Evolutionary conservation across 352 stramenopile species (phyloP).

Genomic region (Ochromonadaceae sp.): DNA sequence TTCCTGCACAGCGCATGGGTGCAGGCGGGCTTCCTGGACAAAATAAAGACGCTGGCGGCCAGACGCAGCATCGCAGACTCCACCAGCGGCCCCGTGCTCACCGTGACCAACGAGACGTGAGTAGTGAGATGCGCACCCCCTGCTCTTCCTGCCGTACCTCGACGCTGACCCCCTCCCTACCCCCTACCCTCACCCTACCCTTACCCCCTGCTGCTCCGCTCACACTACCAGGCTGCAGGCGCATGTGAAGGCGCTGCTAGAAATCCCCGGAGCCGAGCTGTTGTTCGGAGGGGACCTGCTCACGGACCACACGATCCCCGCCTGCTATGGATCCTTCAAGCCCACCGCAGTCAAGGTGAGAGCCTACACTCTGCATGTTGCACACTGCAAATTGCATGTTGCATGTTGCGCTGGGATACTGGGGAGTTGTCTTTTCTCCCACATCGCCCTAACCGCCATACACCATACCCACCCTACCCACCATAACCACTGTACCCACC

Average conservation of each 20-base stretch:
- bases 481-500: no score
- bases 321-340: conserved; percentile 84
- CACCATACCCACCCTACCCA: no score
- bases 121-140: neutral
- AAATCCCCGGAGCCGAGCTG: conserved; percentile 78
- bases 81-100: conserved; percentile 89
- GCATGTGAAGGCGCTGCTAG: neutral
- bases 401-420: no score
- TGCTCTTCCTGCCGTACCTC: no score
- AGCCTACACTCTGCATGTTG: no score
- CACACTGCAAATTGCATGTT: no score
- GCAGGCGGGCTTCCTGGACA: conserved; percentile 68
- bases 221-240: neutral
- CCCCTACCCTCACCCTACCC: no score
- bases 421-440: no score
- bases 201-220: no score
- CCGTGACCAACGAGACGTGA: conserved; percentile 69
- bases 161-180: no score
- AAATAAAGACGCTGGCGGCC: conserved; percentile 67
- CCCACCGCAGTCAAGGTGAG: conserved; percentile 72
- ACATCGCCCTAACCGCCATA: no score
- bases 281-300: conserved; percentile 83
- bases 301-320: conserved; percentile 80
- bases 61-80: conserved; percentile 77
- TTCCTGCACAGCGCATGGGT: conserved; percentile 97